These are phyloP conservation scores for Aphanocladium album DNA, from an alignment of 2,329 filamentous ascomycete genomes.

Conservation along the genomic window DNA sequence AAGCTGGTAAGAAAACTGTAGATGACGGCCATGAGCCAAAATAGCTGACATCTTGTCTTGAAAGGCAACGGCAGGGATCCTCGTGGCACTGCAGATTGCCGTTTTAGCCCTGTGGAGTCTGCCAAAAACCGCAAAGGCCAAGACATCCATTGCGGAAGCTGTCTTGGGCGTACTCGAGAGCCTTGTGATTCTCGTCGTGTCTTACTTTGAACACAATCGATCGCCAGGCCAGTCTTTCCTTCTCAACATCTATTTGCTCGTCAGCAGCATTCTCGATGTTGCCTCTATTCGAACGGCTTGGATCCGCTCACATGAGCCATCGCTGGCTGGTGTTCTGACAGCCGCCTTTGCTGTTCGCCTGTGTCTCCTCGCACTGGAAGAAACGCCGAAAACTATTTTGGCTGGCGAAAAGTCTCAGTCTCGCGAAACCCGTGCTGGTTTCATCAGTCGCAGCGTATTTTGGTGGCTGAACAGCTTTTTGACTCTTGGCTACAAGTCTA, in stretches of 20 bases:
- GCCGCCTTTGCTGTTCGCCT: slow-evolving; percentile 23
- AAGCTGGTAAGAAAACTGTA: slow-evolving; percentile 2
- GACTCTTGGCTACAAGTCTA: slow-evolving; percentile 18
- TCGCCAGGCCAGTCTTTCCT: slow-evolving; percentile 28
- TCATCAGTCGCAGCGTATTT: slow-evolving; percentile 30
- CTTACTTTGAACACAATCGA: slow-evolving; percentile 29
- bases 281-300: slow-evolving; percentile 29
- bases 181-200: slow-evolving; percentile 23
- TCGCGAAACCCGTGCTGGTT: slow-evolving; percentile 28
- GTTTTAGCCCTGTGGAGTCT: slow-evolving; percentile 25
- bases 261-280: slow-evolving; percentile 29
- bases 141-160: slow-evolving; percentile 25
- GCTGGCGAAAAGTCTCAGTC: slow-evolving; percentile 19
- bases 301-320: slow-evolving; percentile 21
- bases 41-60: background rate
- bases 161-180: slow-evolving; percentile 24
- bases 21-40: no score
- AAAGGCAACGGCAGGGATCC: background rate
- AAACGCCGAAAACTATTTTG: slow-evolving; percentile 22
- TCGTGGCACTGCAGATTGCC: slow-evolving; percentile 18
- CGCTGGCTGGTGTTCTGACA: slow-evolving; percentile 24
- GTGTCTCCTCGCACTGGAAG: slow-evolving; percentile 27
- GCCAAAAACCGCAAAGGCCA: slow-evolving; percentile 18
- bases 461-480: slow-evolving; percentile 33
- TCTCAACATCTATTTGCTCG: slow-evolving; percentile 27